Percentiles rank a stretch among this genome's conserved stretches.
Conservation (phyloP, 2,329 filamentous ascomycete species). For the Teratosphaeria nubilosa region DNA sequence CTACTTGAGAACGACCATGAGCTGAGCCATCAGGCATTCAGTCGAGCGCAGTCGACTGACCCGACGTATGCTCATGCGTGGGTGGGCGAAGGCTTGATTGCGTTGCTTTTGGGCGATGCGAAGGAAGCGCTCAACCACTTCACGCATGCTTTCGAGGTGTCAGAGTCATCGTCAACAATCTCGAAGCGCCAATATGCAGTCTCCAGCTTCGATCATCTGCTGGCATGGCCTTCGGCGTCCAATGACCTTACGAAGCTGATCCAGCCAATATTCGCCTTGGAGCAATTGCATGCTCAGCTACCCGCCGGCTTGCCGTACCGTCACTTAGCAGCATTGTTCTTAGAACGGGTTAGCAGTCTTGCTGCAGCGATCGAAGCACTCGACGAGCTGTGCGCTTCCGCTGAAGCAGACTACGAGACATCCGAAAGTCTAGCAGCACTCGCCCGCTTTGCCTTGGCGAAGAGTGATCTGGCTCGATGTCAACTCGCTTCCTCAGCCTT, state of each 20-base stretch:
- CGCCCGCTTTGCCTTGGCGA: constrained; percentile 68
- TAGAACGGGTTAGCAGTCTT: constrained; percentile 68
- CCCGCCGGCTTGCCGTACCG: constrained; percentile 61
- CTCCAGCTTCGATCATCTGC: constrained; percentile 72
- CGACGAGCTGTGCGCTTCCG: constrained; percentile 53
- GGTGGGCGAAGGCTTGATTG: constrained; percentile 84
- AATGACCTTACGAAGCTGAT: constrained; percentile 55
- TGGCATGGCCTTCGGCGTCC: constrained; percentile 43
- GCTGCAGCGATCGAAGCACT: constrained; percentile 54
- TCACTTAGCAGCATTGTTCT: constrained; percentile 70
- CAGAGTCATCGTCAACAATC: constrained; percentile 62
- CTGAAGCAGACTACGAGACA: constrained; percentile 76
- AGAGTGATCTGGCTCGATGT: constrained; percentile 76
- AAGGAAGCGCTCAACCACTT: constrained; percentile 77
- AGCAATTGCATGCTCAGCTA: constrained; percentile 63
- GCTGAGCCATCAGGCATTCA: constrained; percentile 84
- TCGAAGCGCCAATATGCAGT: constrained; percentile 70
- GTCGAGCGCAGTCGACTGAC: constrained; percentile 82
- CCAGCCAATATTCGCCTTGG: constrained; percentile 78
- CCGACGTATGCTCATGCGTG: constrained; percentile 89
- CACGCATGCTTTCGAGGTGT: constrained; percentile 88
- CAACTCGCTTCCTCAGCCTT: constrained; percentile 61
- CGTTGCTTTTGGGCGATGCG: constrained; percentile 61
- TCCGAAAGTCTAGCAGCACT: constrained; percentile 68
- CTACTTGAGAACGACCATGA: constrained; percentile 72